Percentiles rank a stretch among this genome's conserved stretches.
Conservation (phyloP, 139 green algal genomes). For the Auxenochlorella protothecoides region DNA sequence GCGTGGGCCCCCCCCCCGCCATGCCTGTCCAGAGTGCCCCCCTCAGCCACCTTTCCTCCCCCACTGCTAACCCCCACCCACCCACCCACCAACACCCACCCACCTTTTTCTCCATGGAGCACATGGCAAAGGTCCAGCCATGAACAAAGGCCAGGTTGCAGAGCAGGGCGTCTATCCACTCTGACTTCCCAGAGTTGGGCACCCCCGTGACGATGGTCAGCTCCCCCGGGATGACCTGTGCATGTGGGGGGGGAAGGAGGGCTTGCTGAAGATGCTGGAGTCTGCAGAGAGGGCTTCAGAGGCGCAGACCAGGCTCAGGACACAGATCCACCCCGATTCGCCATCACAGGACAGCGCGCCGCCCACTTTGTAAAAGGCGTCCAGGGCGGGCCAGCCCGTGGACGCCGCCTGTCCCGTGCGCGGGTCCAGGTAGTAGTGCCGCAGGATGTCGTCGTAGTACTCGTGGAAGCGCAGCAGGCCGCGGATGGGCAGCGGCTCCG, state of each 20-base stretch:
- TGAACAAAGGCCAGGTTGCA: conserved; percentile 69
- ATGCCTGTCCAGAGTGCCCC: background rate
- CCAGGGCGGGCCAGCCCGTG: conserved; percentile 72
- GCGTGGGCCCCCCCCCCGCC: too few relatives aligned
- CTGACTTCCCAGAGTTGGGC: conserved; percentile 91
- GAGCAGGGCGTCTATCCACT: conserved; percentile 93
- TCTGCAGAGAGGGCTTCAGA: too few relatives aligned
- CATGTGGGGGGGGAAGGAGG: background rate
- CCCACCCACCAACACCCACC: conserved; percentile 7
- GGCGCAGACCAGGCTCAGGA: too few relatives aligned
- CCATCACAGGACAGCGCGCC: too few relatives aligned
- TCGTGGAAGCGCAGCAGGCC: conserved; percentile 64
- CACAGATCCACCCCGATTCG: too few relatives aligned
- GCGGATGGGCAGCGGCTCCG: conserved; percentile 65
- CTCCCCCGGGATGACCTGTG: conserved; percentile 75
- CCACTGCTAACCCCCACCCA: background rate
- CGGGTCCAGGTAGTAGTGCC: conserved; percentile 38
- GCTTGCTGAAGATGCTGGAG: too few relatives aligned
- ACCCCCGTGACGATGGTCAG: conserved; percentile 92
- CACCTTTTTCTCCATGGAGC: conserved; percentile 78
- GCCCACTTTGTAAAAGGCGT: conserved; percentile 64
- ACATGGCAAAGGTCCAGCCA: conserved; percentile 84
- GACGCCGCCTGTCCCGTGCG: conserved; percentile 40
- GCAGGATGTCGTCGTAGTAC: conserved; percentile 57
- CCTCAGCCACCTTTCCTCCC: background rate